Evolutionary conservation across 768 basidiomycete species (phyloP).

Genomic region (Lentinus tigrinus): DNA sequence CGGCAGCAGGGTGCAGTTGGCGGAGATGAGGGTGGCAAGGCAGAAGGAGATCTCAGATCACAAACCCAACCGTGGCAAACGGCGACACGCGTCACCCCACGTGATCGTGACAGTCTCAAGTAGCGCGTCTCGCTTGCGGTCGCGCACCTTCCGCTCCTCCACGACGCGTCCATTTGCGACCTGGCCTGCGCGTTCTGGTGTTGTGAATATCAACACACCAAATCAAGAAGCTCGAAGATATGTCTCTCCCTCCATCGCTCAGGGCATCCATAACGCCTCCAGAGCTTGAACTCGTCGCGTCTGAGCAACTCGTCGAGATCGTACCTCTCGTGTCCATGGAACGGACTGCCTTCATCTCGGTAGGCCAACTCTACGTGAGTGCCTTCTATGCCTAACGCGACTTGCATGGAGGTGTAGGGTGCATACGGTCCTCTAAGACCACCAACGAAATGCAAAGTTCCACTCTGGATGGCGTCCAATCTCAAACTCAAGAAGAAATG

Average conservation of each 20-base stretch:
- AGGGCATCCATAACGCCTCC: slow-evolving; percentile 74
- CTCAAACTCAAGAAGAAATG: slow-evolving; percentile 95
- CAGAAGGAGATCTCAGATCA: slow-evolving; percentile 8
- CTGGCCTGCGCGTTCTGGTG: not conserved
- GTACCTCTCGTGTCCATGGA: slow-evolving; percentile 90
- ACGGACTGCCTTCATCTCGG: slow-evolving; percentile 88
- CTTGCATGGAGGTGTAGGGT: slow-evolving; percentile 50
- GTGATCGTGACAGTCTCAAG: slow-evolving; percentile 4
- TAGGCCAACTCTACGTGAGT: slow-evolving; percentile 29
- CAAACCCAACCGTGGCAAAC: slow-evolving; percentile 16
- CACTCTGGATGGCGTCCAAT: slow-evolving; percentile 94
- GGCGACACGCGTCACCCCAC: slow-evolving; percentile 14
- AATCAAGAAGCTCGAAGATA: slow-evolving; percentile 25
- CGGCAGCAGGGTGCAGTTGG: not conserved
- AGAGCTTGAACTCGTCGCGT: slow-evolving; percentile 87
- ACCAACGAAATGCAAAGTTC: slow-evolving; percentile 81
- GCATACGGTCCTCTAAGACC: slow-evolving; percentile 92
- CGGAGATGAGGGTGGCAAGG: not conserved
- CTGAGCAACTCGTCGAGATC: slow-evolving; percentile 81
- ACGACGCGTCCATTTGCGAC: not conserved
- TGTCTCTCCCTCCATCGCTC: slow-evolving; percentile 78
- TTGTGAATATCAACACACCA: slow-evolving; percentile 5
- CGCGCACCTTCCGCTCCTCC: not conserved
- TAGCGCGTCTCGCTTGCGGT: not conserved
- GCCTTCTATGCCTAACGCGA: slow-evolving; percentile 1